phyloP scores from a whole-genome alignment of 75 land plant genomes.

The Pinus taeda region DNA sequence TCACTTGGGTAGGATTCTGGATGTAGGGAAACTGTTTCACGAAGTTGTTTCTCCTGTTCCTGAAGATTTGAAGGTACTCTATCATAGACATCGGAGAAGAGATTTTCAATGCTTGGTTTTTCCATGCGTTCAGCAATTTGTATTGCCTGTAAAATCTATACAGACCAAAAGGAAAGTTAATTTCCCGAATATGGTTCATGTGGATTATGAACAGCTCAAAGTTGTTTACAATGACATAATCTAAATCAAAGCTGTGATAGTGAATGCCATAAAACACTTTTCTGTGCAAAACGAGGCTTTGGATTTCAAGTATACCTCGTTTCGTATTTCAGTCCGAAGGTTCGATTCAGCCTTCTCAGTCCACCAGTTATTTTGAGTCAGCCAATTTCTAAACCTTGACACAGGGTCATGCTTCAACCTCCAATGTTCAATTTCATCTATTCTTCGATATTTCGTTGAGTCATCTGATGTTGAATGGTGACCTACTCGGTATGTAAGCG shows the following conservation, averaged over 20 bases:
- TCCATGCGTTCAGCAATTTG: conserved; percentile 65
- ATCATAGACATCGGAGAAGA: conserved; percentile 88
- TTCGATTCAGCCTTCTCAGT: conserved; percentile 49
- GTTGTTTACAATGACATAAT: not conserved
- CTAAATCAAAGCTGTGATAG: not conserved
- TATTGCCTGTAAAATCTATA: conserved; percentile 69
- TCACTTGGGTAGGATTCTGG: conserved; percentile 66
- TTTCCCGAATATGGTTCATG: not conserved
- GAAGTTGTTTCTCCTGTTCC: conserved; percentile 66
- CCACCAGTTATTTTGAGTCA: conserved; percentile 80
- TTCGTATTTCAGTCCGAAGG: conserved; percentile 46
- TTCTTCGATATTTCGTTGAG: conserved; percentile 78
- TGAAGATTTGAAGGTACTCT: conserved; percentile 47
- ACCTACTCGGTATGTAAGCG: conserved; percentile 82
- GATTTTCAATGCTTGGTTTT: conserved; percentile 53
- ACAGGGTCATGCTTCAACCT: conserved; percentile 62
- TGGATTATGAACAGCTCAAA: not conserved
- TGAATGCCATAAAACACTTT: not conserved
- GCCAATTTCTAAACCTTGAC: conserved; percentile 63
- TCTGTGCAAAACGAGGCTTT: not conserved
- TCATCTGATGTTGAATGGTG: conserved; percentile 98
- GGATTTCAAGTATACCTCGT: conserved; percentile 35
- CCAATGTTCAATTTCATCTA: conserved; percentile 88
- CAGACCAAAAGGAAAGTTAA: not conserved
- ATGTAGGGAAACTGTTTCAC: conserved; percentile 39